Evolutionary conservation across 2,329 filamentous ascomycete genomes (phyloP).

Genomic region (Fusarium chaquense): DNA sequence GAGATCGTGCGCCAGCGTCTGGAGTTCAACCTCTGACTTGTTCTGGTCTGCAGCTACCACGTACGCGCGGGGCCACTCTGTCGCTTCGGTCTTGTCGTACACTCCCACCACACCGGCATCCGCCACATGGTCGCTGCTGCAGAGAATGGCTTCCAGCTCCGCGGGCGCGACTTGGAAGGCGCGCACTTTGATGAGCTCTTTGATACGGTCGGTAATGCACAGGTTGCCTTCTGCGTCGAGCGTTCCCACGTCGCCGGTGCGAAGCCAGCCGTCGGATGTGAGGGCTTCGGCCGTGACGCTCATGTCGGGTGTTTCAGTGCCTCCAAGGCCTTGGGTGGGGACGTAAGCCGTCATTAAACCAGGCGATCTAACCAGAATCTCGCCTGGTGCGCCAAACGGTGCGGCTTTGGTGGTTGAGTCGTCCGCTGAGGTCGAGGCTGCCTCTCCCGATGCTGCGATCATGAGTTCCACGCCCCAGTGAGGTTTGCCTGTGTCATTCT

Average conservation of each 20-base stretch:
- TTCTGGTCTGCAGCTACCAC: conserved; percentile 57
- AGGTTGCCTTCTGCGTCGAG: conserved; percentile 67
- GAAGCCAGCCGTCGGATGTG: conserved; percentile 73
- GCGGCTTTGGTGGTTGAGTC: conserved; percentile 48
- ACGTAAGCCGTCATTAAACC: conserved; percentile 78
- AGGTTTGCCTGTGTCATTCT: conserved; percentile 72
- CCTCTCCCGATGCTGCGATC: conserved; percentile 64
- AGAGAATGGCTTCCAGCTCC: conserved; percentile 57
- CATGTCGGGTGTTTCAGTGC: conserved; percentile 51
- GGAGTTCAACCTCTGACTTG: conserved; percentile 53
- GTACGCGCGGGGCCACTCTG: conserved; percentile 73
- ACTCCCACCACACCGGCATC: conserved; percentile 76
- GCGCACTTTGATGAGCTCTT: conserved; percentile 74
- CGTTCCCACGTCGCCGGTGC: conserved; percentile 77
- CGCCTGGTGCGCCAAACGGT: conserved; percentile 67
- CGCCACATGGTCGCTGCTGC: conserved; percentile 60
- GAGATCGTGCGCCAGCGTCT: conserved; percentile 65
- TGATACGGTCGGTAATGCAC: conserved; percentile 77
- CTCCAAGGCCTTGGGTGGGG: conserved; percentile 61
- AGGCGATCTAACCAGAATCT: conserved; percentile 74
- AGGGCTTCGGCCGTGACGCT: conserved; percentile 53
- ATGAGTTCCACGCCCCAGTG: conserved; percentile 77
- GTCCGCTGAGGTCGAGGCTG: conserved; percentile 40
- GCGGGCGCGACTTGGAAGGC: conserved; percentile 71
- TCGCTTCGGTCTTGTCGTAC: conserved; percentile 65